Percentiles rank a stretch among this genome's conserved stretches.
Evolutionary conservation across 2,329 filamentous ascomycete genomes (phyloP).

Genomic region (Drechmeria coniospora): DNA sequence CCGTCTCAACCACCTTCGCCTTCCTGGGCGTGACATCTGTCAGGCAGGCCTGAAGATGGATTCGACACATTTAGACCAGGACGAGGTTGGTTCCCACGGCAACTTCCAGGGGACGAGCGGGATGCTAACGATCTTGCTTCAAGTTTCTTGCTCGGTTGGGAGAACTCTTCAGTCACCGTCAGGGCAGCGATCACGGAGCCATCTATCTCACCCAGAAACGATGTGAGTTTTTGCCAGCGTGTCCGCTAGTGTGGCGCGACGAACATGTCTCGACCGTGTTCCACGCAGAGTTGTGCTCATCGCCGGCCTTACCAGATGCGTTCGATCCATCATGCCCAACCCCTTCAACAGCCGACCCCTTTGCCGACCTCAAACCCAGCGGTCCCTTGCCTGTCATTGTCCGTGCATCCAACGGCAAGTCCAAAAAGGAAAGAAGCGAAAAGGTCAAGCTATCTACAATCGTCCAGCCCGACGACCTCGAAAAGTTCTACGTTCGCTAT

Average conservation of each 20-base stretch:
- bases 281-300: background rate
- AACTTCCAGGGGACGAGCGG: background rate
- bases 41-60: too few relatives aligned
- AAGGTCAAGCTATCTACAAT: constrained; percentile 71
- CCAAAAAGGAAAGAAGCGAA: constrained; percentile 35
- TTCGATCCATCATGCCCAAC: constrained; percentile 24
- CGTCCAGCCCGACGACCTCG: constrained; percentile 60
- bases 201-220: constrained; percentile 66
- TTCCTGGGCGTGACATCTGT: too few relatives aligned
- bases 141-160: constrained; percentile 60
- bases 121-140: constrained; percentile 1
- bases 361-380: constrained; percentile 44
- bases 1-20: too few relatives aligned
- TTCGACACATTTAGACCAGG: constrained; percentile 17
- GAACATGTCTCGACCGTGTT: background rate
- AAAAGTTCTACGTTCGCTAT: constrained; percentile 70
- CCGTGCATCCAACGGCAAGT: constrained; percentile 69
- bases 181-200: constrained; percentile 55
- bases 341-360: constrained; percentile 30
- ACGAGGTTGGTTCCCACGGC: constrained; percentile 18
- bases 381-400: constrained; percentile 59
- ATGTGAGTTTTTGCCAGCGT: constrained; percentile 28
- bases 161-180: constrained; percentile 52
- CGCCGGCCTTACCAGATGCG: constrained; percentile 2
- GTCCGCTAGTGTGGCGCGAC: background rate